These are phyloP conservation scores for Blepharisma stoltei DNA, from an alignment of 73 alveolate genomes.

Conservation along the genomic window DNA sequence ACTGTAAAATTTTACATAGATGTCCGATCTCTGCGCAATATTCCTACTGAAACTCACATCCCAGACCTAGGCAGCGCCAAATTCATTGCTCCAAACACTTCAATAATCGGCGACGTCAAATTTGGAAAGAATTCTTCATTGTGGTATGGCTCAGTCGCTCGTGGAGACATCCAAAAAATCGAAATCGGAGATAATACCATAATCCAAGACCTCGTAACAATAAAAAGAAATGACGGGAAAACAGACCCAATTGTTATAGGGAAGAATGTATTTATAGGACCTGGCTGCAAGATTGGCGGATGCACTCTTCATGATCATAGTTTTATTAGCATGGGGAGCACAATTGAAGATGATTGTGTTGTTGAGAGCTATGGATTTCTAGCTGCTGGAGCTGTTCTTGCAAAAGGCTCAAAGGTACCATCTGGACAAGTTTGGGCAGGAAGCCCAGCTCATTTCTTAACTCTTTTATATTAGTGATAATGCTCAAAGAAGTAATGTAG, in stretches of 20 bases:
- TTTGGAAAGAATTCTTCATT: constrained; percentile 47
- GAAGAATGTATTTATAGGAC: constrained; percentile 50
- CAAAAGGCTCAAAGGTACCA: constrained; percentile 45
- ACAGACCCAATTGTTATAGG: constrained; percentile 38
- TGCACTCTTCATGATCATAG: constrained; percentile 46
- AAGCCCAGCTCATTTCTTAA: constrained; percentile 61
- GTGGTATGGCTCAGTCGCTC: constrained; percentile 55
- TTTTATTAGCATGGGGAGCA: constrained; percentile 65
- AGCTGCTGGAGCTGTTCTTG: constrained; percentile 68
- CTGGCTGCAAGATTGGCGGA: constrained; percentile 50
- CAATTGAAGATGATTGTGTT: constrained; percentile 42
- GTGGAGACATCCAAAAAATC: constrained; percentile 52
- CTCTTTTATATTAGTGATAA: no score
- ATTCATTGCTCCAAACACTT: constrained; percentile 64
- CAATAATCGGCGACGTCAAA: constrained; percentile 56
- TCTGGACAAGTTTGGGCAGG: constrained; percentile 74
- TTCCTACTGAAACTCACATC: constrained; percentile 32
- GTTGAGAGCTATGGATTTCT: constrained; percentile 57
- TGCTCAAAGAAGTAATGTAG: no score
- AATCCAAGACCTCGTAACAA: constrained; percentile 38
- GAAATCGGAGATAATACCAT: constrained; percentile 53
- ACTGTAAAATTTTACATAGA: constrained; percentile 12
- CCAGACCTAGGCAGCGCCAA: constrained; percentile 33
- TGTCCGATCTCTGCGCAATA: constrained; percentile 22
- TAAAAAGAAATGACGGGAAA: constrained; percentile 22